Evolutionary conservation across 2,329 filamentous ascomycete species (phyloP).

Genomic region (Cladosporium oxysporum): DNA sequence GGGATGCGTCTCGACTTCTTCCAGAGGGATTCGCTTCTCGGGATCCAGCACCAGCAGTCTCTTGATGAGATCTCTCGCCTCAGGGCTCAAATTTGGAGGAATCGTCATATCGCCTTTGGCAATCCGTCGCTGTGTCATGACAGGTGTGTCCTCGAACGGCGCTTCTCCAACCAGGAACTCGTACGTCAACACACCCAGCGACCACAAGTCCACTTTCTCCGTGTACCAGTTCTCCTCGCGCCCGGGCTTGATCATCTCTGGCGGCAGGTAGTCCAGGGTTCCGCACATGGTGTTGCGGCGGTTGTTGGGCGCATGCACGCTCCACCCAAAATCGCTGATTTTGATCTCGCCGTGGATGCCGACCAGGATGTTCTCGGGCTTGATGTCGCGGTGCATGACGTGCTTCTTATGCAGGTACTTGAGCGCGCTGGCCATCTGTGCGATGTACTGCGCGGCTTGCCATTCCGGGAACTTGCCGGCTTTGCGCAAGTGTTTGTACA

Average conservation of each 20-base stretch:
- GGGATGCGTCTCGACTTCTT: slow-evolving; percentile 84
- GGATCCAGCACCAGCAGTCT: slow-evolving; percentile 87
- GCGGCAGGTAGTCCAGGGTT: slow-evolving; percentile 93
- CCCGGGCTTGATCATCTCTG: slow-evolving; percentile 91
- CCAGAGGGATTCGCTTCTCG: slow-evolving; percentile 86
- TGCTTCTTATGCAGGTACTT: slow-evolving; percentile 95
- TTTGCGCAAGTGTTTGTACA: slow-evolving; percentile 82
- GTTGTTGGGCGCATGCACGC: slow-evolving; percentile 94
- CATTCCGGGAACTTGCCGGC: slow-evolving; percentile 80
- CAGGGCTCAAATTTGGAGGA: slow-evolving; percentile 83
- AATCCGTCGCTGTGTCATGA: slow-evolving; percentile 93
- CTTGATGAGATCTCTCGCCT: slow-evolving; percentile 91
- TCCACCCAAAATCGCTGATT: slow-evolving; percentile 98
- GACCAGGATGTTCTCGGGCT: slow-evolving; percentile 94
- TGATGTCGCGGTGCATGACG: slow-evolving; percentile 96
- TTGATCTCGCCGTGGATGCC: slow-evolving; percentile 98
- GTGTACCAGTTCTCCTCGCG: slow-evolving; percentile 82
- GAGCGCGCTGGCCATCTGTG: slow-evolving; percentile 86
- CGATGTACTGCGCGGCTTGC: slow-evolving; percentile 84
- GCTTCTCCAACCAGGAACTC: slow-evolving; percentile 96
- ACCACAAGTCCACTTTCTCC: slow-evolving; percentile 97
- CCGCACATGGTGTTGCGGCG: slow-evolving; percentile 93
- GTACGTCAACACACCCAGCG: slow-evolving; percentile 89
- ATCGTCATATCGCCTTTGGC: slow-evolving; percentile 87
- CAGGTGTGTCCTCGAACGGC: slow-evolving; percentile 91